These are phyloP conservation scores for Hymenoscyphus scutula DNA, from an alignment of 2,329 filamentous ascomycete species.

Conservation along the genomic window DNA sequence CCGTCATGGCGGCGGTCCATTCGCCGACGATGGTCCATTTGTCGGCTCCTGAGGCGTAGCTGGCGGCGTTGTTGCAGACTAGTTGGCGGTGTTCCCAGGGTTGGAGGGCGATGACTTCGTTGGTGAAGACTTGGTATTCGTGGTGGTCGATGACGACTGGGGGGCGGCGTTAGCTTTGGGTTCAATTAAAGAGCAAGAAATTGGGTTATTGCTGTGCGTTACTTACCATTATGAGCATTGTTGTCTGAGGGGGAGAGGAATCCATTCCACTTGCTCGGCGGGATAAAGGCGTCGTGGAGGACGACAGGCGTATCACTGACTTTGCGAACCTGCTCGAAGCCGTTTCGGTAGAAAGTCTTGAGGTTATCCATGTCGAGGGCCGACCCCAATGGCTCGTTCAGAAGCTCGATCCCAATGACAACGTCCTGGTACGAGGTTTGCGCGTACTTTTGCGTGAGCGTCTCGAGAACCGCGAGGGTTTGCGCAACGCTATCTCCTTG, in stretches of 20 bases:
- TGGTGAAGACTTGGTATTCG: slow-evolving; percentile 64
- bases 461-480: slow-evolving; percentile 55
- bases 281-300: slow-evolving; percentile 56
- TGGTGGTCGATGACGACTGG: slow-evolving; percentile 59
- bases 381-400: slow-evolving; percentile 50
- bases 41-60: slow-evolving; percentile 50
- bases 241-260: slow-evolving; percentile 52
- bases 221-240: slow-evolving; percentile 41
- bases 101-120: slow-evolving; percentile 47
- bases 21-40: slow-evolving; percentile 69
- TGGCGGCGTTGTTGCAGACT: slow-evolving; percentile 52
- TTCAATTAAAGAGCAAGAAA: background rate
- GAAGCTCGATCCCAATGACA: slow-evolving; percentile 54
- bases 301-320: slow-evolving; percentile 51
- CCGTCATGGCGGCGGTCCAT: slow-evolving; percentile 67
- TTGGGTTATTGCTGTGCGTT: slow-evolving; percentile 27
- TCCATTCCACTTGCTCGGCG: slow-evolving; percentile 57
- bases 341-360: slow-evolving; percentile 47
- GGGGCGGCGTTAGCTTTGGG: slow-evolving; percentile 35
- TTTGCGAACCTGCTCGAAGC: slow-evolving; percentile 46
- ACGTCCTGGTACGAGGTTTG: slow-evolving; percentile 53
- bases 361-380: slow-evolving; percentile 37
- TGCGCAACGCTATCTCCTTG: slow-evolving; percentile 46
- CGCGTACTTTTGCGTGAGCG: slow-evolving; percentile 57
- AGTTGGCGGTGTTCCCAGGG: slow-evolving; percentile 52